These are phyloP conservation scores for Scytalidium lignicola DNA, from an alignment of 2,329 filamentous ascomycete genomes.

Conservation along the genomic window DNA sequence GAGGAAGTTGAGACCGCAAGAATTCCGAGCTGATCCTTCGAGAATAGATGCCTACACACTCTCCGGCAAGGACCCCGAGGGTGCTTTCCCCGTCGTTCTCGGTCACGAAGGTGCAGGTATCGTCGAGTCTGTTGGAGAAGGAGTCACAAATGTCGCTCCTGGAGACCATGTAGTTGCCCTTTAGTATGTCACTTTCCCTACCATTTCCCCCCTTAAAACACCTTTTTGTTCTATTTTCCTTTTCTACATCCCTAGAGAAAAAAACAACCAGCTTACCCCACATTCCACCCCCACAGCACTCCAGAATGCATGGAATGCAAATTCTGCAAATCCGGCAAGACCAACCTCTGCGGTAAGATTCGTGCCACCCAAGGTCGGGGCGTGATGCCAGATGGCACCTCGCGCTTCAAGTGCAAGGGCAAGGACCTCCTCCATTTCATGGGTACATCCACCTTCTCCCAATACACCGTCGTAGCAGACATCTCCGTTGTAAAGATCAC, in stretches of 20 bases:
- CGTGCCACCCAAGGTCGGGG: constrained; percentile 92
- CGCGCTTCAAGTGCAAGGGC: constrained; percentile 90
- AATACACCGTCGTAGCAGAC: constrained; percentile 97
- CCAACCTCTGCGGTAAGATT: constrained; percentile 98
- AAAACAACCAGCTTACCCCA: neutral
- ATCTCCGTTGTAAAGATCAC: constrained; percentile 96
- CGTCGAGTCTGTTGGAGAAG: constrained; percentile 90
- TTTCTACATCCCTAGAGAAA: neutral
- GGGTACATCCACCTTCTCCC: constrained; percentile 97
- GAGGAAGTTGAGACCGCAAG: constrained; percentile 9
- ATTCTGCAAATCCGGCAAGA: constrained; percentile 99
- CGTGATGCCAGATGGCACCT: constrained; percentile 95
- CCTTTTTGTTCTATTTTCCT: constrained; percentile 6
- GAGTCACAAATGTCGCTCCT: constrained; percentile 88
- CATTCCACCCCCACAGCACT: constrained; percentile 53
- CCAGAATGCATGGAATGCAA: constrained; percentile 98
- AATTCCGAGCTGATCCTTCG: neutral
- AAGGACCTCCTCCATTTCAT: constrained; percentile 97
- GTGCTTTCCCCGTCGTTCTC: constrained; percentile 82
- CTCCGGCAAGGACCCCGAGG: constrained; percentile 95
- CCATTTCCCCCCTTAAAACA: neutral
- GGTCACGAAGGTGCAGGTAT: constrained; percentile 90
- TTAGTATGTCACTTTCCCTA: constrained; percentile 53
- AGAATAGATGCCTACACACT: constrained; percentile 80
- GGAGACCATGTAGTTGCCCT: constrained; percentile 89